A percentile compares a stretch with the other conserved stretches of the same genome.
These are phyloP conservation scores for Paracoccidioides lutzii DNA, from an alignment of 2,329 filamentous ascomycete species.

Conservation along the genomic window DNA sequence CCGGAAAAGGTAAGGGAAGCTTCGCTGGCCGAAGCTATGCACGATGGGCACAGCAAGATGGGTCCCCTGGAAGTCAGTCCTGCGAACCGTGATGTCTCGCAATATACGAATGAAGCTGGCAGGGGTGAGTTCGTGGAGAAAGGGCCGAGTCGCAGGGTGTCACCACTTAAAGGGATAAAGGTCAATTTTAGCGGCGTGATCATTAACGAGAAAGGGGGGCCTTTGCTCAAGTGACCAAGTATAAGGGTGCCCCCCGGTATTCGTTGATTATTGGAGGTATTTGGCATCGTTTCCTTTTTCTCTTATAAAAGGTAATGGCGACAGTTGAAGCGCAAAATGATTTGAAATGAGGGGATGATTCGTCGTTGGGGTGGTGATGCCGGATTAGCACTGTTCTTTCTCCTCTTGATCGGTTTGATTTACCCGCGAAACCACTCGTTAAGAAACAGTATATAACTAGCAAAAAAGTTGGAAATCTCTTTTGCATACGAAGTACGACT, in stretches of 20 bases:
- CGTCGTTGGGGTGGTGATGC: too few species aligned
- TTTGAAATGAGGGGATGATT: too few species aligned
- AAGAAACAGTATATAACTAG: too few species aligned
- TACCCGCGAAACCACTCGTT: too few species aligned
- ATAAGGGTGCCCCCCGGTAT: not conserved
- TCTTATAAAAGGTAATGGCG: not conserved
- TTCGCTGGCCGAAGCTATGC: slow-evolving; percentile 27
- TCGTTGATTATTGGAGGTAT: not conserved
- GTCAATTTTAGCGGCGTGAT: slow-evolving; percentile 9
- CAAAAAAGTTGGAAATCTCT: too few species aligned
- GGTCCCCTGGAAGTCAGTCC: slow-evolving; percentile 49
- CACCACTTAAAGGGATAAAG: slow-evolving; percentile 23
- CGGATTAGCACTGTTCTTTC: too few species aligned
- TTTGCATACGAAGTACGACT: too few species aligned
- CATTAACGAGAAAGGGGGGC: slow-evolving; percentile 21
- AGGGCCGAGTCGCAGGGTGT: slow-evolving; percentile 28
- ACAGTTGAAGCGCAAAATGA: too few species aligned
- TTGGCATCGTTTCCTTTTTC: not conserved
- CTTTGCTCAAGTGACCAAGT: not conserved
- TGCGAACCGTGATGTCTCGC: slow-evolving; percentile 46
- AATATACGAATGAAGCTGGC: slow-evolving; percentile 37
- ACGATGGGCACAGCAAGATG: slow-evolving; percentile 27
- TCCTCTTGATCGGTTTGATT: too few species aligned
- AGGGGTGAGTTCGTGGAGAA: slow-evolving; percentile 28
- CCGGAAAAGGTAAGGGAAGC: slow-evolving; percentile 45